phyloP scores from a whole-genome alignment of 2,329 filamentous ascomycete species.

The Raffaelea arxii region DNA sequence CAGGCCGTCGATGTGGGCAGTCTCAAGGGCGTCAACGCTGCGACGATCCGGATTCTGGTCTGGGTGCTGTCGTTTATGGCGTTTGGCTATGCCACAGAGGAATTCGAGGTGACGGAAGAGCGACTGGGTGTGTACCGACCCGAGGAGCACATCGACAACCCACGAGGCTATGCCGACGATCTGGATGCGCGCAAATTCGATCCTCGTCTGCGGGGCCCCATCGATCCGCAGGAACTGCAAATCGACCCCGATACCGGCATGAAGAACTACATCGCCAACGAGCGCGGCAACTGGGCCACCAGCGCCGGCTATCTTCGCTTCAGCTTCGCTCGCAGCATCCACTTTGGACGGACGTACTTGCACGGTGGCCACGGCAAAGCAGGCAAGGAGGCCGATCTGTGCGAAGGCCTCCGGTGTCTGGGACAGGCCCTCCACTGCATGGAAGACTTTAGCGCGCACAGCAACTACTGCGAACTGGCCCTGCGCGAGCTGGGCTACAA shows the following conservation, averaged over 20 bases:
- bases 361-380: conserved; percentile 48
- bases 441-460: conserved; percentile 73
- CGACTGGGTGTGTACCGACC: conserved; percentile 72
- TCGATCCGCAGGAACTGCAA: conserved; percentile 60
- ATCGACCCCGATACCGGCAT: conserved; percentile 76
- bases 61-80: conserved; percentile 86
- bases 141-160: conserved; percentile 67
- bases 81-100: conserved; percentile 73
- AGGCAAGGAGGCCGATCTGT: conserved; percentile 68
- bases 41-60: conserved; percentile 81
- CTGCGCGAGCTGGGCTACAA: conserved; percentile 61
- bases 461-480: conserved; percentile 73
- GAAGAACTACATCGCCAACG: conserved; percentile 99
- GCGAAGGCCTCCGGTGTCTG: conserved; percentile 66
- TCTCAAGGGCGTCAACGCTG: conserved; percentile 80
- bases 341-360: conserved; percentile 68
- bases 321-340: conserved; percentile 64
- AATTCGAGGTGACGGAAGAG: conserved; percentile 78
- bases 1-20: conserved; percentile 91
- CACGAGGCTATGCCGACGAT: conserved; percentile 78
- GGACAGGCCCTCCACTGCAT: conserved; percentile 69
- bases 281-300: conserved; percentile 78
- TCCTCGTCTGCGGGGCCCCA: conserved; percentile 68
- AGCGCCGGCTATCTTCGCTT: conserved; percentile 76
- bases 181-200: conserved; percentile 78